Percentiles rank a stretch among this genome's conserved stretches.
Conservation (phyloP, 176 grass and related monocot genomes). For the Carex cristatella region DNA sequence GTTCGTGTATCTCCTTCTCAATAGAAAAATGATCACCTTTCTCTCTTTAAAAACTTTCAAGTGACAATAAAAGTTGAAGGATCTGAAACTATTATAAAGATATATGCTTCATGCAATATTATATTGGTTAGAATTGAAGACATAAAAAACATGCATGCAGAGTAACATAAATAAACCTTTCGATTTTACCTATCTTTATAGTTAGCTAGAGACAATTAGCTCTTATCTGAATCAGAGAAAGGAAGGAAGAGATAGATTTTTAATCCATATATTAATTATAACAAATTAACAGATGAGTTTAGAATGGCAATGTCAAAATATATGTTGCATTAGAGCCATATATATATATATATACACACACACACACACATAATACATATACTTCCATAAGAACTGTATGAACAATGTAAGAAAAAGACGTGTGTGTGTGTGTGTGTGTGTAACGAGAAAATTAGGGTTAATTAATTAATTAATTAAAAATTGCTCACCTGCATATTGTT, state of each 20-base stretch:
- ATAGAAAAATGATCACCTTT: not conserved
- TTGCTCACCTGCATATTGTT: constrained; percentile 54
- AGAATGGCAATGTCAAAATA: not conserved
- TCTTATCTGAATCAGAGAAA: not conserved
- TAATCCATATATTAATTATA: not conserved
- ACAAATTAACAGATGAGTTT: not conserved
- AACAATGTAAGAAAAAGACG: not conserved
- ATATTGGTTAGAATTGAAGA: constrained; percentile 12
- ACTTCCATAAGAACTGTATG: not conserved
- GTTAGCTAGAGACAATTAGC: not conserved
- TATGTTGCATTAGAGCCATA: not conserved
- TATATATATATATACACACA: not conserved
- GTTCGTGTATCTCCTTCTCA: not conserved
- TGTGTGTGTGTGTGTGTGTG: not conserved
- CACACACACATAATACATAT: too few relatives aligned
- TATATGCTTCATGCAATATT: not conserved
- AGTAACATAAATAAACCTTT: not conserved
- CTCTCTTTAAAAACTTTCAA: not conserved
- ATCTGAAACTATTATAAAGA: not conserved
- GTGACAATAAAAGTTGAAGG: not conserved
- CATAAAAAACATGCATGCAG: constrained; percentile 10
- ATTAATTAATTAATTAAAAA: not conserved
- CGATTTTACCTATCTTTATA: not conserved
- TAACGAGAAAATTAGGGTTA: constrained; percentile 12
- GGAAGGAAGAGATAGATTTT: not conserved